These are phyloP conservation scores for Pseudocercospora macadamiae DNA, from an alignment of 2,329 filamentous ascomycete species.

Conservation along the genomic window DNA sequence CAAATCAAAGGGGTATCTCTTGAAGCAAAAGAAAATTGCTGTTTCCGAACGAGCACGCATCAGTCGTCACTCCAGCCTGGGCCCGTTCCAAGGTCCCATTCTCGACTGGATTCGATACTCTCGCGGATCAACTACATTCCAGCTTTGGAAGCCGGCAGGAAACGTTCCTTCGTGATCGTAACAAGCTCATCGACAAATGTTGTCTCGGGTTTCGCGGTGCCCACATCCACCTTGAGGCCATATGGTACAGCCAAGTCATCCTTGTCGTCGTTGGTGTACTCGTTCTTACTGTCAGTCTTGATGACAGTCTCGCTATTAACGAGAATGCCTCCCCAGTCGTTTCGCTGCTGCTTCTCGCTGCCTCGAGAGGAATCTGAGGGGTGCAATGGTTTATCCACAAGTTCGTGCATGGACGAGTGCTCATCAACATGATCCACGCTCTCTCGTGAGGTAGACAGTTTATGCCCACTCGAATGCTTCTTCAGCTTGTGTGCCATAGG, in stretches of 20 bases:
- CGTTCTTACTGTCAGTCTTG: slow-evolving; percentile 34
- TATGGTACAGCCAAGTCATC: slow-evolving; percentile 30
- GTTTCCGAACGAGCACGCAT: not conserved
- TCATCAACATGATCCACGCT: slow-evolving; percentile 22
- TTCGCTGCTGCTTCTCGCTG: slow-evolving; percentile 15
- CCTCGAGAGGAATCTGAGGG: slow-evolving; percentile 14
- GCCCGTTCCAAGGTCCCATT: not conserved
- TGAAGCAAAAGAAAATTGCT: not conserved
- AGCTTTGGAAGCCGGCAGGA: slow-evolving; percentile 24
- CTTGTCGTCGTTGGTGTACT: slow-evolving; percentile 25
- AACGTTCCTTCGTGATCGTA: slow-evolving; percentile 35
- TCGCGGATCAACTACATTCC: slow-evolving; percentile 6
- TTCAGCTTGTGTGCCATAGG: slow-evolving; percentile 14
- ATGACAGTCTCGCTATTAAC: slow-evolving; percentile 42
- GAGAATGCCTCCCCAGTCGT: slow-evolving; percentile 40
- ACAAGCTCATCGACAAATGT: slow-evolving; percentile 47
- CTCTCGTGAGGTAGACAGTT: slow-evolving; percentile 12
- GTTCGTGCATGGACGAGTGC: slow-evolving; percentile 30
- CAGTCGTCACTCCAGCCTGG: not conserved
- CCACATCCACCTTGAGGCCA: slow-evolving; percentile 33
- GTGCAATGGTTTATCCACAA: slow-evolving; percentile 32
- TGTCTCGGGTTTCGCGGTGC: slow-evolving; percentile 42
- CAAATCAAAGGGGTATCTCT: slow-evolving; percentile 10
- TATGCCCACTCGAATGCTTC: slow-evolving; percentile 10
- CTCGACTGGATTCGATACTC: not conserved